These are phyloP conservation scores for Trametes sanguinea DNA, from an alignment of 768 basidiomycete species.

Conservation along the genomic window DNA sequence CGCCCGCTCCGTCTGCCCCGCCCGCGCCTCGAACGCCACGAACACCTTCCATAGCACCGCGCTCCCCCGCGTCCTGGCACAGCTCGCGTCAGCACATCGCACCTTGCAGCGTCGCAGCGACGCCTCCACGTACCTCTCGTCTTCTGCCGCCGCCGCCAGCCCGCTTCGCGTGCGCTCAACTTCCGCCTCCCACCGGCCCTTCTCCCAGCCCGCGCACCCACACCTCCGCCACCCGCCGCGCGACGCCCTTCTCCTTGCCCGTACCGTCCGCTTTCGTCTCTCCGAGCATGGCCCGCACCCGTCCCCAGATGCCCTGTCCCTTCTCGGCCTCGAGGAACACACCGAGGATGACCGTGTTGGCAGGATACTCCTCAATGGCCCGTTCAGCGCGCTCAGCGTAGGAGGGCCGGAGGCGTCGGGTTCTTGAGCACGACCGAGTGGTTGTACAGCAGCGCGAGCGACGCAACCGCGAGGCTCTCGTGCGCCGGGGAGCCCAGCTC, in stretches of 20 bases:
- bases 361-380: constrained; percentile 61
- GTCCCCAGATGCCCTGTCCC: constrained; percentile 79
- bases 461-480: constrained; percentile 60
- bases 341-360: constrained; percentile 71
- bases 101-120: neutral
- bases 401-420: constrained; percentile 55
- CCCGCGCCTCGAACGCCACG: constrained; percentile 75
- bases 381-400: constrained; percentile 57
- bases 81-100: constrained; percentile 5
- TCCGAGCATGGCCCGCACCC: constrained; percentile 58
- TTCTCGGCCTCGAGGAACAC: constrained; percentile 75
- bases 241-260: constrained; percentile 53
- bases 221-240: constrained; percentile 63
- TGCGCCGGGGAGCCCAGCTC: constrained; percentile 30
- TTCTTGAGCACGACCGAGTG: constrained; percentile 56
- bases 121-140: constrained; percentile 55
- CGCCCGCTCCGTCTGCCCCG: constrained; percentile 57
- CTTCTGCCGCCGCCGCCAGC: constrained; percentile 60
- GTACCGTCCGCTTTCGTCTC: constrained; percentile 40
- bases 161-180: constrained; percentile 69
- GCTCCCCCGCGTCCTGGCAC: constrained; percentile 62
- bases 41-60: constrained; percentile 71
- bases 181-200: constrained; percentile 68
- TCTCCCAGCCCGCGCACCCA: constrained; percentile 85
- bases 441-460: constrained; percentile 61